Evolutionary conservation across 345 rosid genomes (phyloP), one percentile per base, ranked within the genome.

Genomic region (Hevea brasiliensis): DNA sequence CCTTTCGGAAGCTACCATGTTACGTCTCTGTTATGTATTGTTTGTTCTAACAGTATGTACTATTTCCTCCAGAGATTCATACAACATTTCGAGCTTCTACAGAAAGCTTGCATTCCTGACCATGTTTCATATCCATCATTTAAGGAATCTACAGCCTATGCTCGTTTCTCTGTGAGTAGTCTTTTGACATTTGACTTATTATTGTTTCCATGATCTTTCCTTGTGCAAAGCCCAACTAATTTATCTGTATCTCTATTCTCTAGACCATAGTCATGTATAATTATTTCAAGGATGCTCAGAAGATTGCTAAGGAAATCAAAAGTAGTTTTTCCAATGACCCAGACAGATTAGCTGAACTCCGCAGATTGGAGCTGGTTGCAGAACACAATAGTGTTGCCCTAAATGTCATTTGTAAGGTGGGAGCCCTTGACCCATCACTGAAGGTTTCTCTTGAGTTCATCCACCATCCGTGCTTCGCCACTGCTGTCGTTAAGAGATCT

Each of bases 41-140:
- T 74, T 67, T 65, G 23, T 68, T 7, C 62, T 78, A 53, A 55
- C 56, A 47, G 57, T 37, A 68, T 42, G 29, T 68, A 66, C 61
- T 37, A 20, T 44, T 67, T 60, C 60, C 29, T 81, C 70, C 92
- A 93, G 99, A 91, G 89, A 82, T 96, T 96, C 60, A 73, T 68
- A 45, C 99, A 96, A 85, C 99, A 93, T 83, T 96, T 96, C 80
- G 98, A 89, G 81, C 94, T 90, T 71, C 89, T 96, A 71, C 97
- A 89, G 74, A 96, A 89, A 77, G 98, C 99, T 50, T 88, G 96
- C 32, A 85, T 96, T 73, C 96, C 98, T 0, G 96, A 90, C 47
- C 85, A 90, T 37, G 70, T 76, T 67, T 86, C 97, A 12, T 96
- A 90, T 68, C 86, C 85, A 21, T 91, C 93, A 8, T 96, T 83